These are phyloP conservation scores for Suhomyces wounanorum DNA, from an alignment of 1,139 yeast genomes.

Conservation along the genomic window DNA sequence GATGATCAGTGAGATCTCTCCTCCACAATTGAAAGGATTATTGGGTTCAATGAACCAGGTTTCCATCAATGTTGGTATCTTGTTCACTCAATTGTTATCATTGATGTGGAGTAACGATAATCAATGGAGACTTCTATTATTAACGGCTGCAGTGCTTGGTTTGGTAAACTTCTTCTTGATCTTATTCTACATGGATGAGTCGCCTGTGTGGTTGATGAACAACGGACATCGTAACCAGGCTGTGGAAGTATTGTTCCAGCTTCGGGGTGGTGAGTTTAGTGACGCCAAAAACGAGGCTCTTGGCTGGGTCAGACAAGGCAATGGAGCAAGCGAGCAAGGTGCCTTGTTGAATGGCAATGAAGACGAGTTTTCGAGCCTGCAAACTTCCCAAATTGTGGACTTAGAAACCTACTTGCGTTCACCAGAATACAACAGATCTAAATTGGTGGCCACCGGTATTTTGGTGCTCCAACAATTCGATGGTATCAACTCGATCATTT, in stretches of 20 bases:
- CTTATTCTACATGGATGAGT: constrained; percentile 59
- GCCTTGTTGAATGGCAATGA: constrained; percentile 20
- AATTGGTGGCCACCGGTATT: constrained; percentile 68
- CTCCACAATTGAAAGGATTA: constrained; percentile 65
- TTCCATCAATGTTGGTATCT: constrained; percentile 79
- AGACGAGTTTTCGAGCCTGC: constrained; percentile 15
- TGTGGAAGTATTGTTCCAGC: constrained; percentile 35
- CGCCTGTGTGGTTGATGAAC: constrained; percentile 77
- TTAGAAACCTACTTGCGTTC: constrained; percentile 50
- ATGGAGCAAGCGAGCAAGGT: constrained; percentile 6
- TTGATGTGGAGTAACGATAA: constrained; percentile 62
- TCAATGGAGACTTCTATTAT: constrained; percentile 72
- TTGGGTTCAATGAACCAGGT: constrained; percentile 90
- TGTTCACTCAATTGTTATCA: constrained; percentile 75
- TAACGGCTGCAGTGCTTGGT: constrained; percentile 60
- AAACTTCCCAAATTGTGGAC: constrained; percentile 6
- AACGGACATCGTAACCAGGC: constrained; percentile 38
- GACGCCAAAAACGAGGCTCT: constrained; percentile 40
- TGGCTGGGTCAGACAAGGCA: constrained; percentile 30
- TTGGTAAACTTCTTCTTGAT: constrained; percentile 45
- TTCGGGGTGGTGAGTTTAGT: constrained; percentile 46
- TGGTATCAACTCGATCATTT: constrained; percentile 89
- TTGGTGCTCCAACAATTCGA: constrained; percentile 89
- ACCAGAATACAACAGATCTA: constrained; percentile 56
- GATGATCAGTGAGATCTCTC: constrained; percentile 78